Base-by-base conservation (phyloP, 2,329 filamentous ascomycete species). In the Nemania abortiva region DNA sequence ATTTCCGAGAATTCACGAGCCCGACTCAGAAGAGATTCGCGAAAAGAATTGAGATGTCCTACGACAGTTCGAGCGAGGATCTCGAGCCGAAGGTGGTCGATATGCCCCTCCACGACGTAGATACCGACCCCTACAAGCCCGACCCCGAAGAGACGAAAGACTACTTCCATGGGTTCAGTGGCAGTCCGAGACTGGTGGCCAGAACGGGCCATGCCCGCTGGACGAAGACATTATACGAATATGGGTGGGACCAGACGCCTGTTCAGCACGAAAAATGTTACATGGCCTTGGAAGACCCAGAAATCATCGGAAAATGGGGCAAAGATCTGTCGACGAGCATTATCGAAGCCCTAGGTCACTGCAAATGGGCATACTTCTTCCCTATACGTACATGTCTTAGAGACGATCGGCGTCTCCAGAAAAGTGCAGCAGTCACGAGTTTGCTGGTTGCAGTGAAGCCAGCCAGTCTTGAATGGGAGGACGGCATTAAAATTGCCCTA, bases 131-230 rank as follows among this genome's bases (percentile, higher is more conserved):
- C 18, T 60, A 50, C n/a, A 37, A 60, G 45, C 57, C 57, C 18
- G 57, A 37, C 18, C 2, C 24, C 9, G 57, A 60, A 50, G 57
- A 60, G 57, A 18, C 3, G 18, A 22, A 60, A 20, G 11, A 50
- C 3, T 60, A 60, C 57, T 60, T 60, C 42, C 18, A 60, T 50
- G 57, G 57, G 27, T 60, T 60, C 27, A 50, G 57, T 37, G 57
- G 57, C 45, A 60, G 29, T 37, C 57, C 57, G 11, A 60, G 18
- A 60, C 39, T 56, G 3, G 50, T 63, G 9, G 60, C 50, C 37
- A 63, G 60, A 34, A 55, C 60, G 18, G 37, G 60, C 24, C 10
- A 49, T 34, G 29, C 34, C 50, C 50, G 37, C 50, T 63, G 50
- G 60, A 31, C 13, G 22, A 49, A 55, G 18, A 13, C 50, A 22